These are phyloP conservation scores for Paradendryphiella salina DNA, from an alignment of 2,329 filamentous ascomycete species.

Conservation along the genomic window DNA sequence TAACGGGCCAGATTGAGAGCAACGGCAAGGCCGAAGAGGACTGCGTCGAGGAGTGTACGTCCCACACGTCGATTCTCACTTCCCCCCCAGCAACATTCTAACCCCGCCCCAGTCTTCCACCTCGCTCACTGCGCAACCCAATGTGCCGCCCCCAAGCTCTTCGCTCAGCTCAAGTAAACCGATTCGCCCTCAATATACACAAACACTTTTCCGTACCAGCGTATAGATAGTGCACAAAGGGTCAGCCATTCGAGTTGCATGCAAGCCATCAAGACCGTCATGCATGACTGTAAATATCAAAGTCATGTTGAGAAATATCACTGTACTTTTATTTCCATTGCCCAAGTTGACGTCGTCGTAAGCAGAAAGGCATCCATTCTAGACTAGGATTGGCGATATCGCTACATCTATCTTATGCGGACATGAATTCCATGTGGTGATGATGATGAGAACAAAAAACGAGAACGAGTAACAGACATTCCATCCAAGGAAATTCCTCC, in stretches of 20 bases:
- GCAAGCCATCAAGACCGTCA: constrained; percentile 30
- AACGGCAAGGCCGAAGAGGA: constrained; percentile 83
- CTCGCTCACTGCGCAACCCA: constrained; percentile 91
- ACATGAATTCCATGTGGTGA: neutral
- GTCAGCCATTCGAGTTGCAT: constrained; percentile 25
- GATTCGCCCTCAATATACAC: constrained; percentile 10
- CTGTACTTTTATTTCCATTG: constrained; percentile 35
- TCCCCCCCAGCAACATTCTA: constrained; percentile 2
- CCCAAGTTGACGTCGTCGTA: neutral
- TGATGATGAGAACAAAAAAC: neutral
- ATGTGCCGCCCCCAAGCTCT: constrained; percentile 96
- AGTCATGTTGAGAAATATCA: constrained; percentile 46
- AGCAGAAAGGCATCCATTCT: neutral
- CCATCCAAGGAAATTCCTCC: neutral
- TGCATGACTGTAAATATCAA: constrained; percentile 43
- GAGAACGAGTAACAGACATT: neutral
- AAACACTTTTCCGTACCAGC: constrained; percentile 16
- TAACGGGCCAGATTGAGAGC: constrained; percentile 70
- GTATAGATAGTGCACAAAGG: constrained; percentile 19
- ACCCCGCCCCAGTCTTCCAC: constrained; percentile 79
- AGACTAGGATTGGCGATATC: no score
- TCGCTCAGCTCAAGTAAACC: constrained; percentile 82
- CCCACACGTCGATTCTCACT: neutral
- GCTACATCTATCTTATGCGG: no score
- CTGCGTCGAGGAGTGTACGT: constrained; percentile 98